Evolutionary conservation across 176 grass and related monocot species (phyloP).

Genomic region (Zea mays): DNA sequence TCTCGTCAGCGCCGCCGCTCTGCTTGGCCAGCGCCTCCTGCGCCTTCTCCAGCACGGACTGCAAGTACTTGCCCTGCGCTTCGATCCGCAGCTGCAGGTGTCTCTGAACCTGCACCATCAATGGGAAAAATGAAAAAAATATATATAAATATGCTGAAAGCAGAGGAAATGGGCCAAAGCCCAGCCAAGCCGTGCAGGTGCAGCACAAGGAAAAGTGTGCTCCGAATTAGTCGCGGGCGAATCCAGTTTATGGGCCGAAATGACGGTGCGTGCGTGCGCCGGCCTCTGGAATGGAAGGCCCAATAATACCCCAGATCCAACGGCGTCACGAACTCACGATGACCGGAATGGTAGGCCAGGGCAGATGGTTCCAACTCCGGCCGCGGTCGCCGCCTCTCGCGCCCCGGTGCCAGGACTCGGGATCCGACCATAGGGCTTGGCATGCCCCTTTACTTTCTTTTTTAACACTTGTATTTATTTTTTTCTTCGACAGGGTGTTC

Average conservation of each 20-base stretch:
- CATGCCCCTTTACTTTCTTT: neutral
- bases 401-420: no score
- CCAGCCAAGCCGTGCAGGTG: neutral
- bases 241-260: neutral
- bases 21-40: slow-evolving; percentile 82
- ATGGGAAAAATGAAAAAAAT: neutral
- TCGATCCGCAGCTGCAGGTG: slow-evolving; percentile 94
- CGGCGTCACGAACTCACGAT: neutral
- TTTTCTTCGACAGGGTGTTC: no score
- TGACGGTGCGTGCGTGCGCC: neutral
- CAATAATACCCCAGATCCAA: neutral
- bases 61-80: slow-evolving; percentile 90
- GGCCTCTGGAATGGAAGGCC: neutral
- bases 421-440: neutral
- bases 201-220: neutral
- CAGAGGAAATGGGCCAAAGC: neutral
- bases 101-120: slow-evolving; percentile 69
- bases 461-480: neutral
- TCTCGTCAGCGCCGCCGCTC: slow-evolving; percentile 34
- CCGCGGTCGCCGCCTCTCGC: neutral
- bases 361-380: neutral
- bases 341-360: neutral
- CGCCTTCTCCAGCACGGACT: slow-evolving; percentile 94
- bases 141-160: neutral
- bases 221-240: neutral